phyloP scores from a whole-genome alignment of 1,139 yeast species.

The Yamadazyma buinensis region DNA sequence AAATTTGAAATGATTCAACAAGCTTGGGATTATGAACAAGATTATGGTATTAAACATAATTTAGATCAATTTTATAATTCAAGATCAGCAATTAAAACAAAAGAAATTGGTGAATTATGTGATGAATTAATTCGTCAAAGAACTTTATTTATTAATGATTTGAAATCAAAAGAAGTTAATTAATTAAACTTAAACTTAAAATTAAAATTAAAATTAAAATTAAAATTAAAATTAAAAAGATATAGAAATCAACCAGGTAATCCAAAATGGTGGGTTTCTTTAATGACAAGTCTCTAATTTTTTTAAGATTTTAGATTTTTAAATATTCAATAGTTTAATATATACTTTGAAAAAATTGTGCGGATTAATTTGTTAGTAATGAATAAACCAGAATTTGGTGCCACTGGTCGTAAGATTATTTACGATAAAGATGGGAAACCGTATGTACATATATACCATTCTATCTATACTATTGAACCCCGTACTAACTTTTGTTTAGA shows the following conservation, averaged over 20 bases:
- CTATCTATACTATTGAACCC: not conserved
- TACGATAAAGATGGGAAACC: conserved; percentile 91
- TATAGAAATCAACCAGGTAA: too few relatives aligned
- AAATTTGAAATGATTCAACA: conserved; percentile 90
- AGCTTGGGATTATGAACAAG: conserved; percentile 84
- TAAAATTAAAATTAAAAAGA: too few relatives aligned
- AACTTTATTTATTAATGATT: conserved; percentile 16
- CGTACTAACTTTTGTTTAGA: conserved; percentile 28
- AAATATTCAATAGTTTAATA: too few relatives aligned
- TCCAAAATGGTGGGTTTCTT: too few relatives aligned
- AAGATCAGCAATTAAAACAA: conserved; percentile 60
- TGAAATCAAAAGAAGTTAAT: too few relatives aligned
- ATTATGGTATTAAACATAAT: conserved; percentile 51
- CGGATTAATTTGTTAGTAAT: conserved; percentile 6
- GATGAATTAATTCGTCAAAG: conserved; percentile 64
- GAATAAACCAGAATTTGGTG: conserved; percentile 42
- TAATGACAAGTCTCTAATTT: too few relatives aligned
- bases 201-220: too few relatives aligned
- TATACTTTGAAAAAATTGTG: too few relatives aligned
- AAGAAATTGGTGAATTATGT: conserved; percentile 69
- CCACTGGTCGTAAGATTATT: conserved; percentile 64
- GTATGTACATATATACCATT: conserved; percentile 36
- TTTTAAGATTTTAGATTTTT: too few relatives aligned
- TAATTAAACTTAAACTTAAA: too few relatives aligned
- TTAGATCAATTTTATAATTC: conserved; percentile 70